Conservation (phyloP, 768 basidiomycete species). For the Gloeopeniophorella convolvens region DNA sequence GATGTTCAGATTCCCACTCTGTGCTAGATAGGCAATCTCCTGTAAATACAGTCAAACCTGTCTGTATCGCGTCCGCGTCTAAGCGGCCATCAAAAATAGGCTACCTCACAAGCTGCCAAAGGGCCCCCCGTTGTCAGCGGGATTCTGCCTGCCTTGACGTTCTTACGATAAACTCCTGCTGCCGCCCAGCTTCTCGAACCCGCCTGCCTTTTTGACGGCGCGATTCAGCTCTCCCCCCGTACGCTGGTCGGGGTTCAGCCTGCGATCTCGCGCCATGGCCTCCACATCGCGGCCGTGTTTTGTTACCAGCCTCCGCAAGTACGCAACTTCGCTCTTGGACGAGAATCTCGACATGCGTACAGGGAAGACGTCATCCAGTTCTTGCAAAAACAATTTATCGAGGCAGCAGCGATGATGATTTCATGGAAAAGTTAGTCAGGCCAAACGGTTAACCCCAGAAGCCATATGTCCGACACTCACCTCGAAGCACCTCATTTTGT, state of each 20-base stretch:
- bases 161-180: background rate
- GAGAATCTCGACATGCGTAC: conserved; percentile 40
- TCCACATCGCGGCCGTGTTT: conserved; percentile 68
- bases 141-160: background rate
- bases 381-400: conserved; percentile 15
- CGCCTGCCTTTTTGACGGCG: conserved; percentile 53
- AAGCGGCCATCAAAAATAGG: conserved; percentile 12
- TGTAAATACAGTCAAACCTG: too few species aligned
- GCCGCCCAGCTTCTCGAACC: conserved; percentile 30
- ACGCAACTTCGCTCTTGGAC: conserved; percentile 62
- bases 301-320: conserved; percentile 57
- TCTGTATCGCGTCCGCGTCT: too few species aligned
- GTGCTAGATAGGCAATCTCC: too few species aligned
- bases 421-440: conserved; percentile 10
- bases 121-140: conserved; percentile 6
- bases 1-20: background rate
- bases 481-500: conserved; percentile 12
- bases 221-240: conserved; percentile 72
- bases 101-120: conserved; percentile 14
- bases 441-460: conserved; percentile 20
- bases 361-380: conserved; percentile 1
- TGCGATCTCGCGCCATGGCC: conserved; percentile 74
- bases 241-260: conserved; percentile 76
- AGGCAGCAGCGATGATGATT: conserved; percentile 13
- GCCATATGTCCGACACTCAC: conserved; percentile 16